Base-by-base conservation (phyloP, 257 asterid genomes). In the Petunia secreta region DNA sequence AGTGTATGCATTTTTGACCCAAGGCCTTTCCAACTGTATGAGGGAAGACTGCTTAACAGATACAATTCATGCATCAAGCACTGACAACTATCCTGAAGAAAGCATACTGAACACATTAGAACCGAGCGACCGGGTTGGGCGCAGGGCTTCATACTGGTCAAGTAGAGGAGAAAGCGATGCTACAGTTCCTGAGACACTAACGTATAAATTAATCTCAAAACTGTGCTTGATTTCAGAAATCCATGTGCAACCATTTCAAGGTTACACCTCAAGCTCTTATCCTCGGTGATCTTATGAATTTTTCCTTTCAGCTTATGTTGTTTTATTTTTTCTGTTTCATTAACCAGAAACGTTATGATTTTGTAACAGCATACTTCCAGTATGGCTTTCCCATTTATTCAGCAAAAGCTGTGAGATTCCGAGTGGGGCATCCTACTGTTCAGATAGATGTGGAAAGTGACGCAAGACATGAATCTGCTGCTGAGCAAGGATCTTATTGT, bases 101-200 rank as follows among this genome's bases (percentile, higher is more conserved):
- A 92, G 94, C 87, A 85, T 94, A 69, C 79, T 71, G 82, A 92
- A 94, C 75, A 92, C 98, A 7, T 76, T 94, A 57, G 86, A 80
- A 68, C 88, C 92, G 34, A 75, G 81, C 52, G 94, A 89, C 53
- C 81, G 87, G 85, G 81, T 87, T 75, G 93, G 81, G 54, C 81
- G 78, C 76, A 86, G 93, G 83, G 89, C 92, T 71, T 91, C 97
- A 3, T 91, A 94, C 87, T 94, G 98, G 98, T 94, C 98, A 41
- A 94, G 98, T 89, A 80, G 85, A 84, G 98, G 97, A 8, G 84
- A 82, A 59, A 82, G 55, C 77, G 85, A 88, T 84, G 85, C 90
- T 53, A 77, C 85, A 16, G 90, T 86, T 40, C 89, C 94, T 0
- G 98, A 94, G 87, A 85, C 87, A 6, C 89, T 94, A 82, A 83